phyloP scores from a whole-genome alignment of 2,329 filamentous ascomycete species.

The Calonectria pseudoturangicola region DNA sequence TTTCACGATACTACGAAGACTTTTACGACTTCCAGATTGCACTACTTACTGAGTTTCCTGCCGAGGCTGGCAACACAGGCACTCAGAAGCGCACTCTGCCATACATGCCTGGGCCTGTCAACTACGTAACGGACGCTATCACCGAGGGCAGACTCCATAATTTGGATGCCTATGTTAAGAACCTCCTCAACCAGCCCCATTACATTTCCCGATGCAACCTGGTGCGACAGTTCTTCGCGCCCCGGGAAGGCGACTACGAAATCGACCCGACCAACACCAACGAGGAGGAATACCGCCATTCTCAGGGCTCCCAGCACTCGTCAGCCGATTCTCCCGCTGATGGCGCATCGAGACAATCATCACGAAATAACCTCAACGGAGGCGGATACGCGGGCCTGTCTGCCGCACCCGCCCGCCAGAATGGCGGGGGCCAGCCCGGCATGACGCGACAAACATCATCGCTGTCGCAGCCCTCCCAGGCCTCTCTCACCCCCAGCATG shows the following conservation, averaged over 20 bases:
- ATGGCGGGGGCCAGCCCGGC: conserved; percentile 45
- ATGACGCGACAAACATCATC: conserved; percentile 53
- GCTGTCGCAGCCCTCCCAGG: conserved; percentile 66
- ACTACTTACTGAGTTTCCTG: conserved; percentile 91
- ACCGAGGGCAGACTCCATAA: conserved; percentile 95
- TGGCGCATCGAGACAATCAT: conserved; percentile 78
- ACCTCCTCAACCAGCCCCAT: conserved; percentile 85
- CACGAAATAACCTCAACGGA: conserved; percentile 77
- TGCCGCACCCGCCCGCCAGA: conserved; percentile 67
- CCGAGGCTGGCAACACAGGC: conserved; percentile 91
- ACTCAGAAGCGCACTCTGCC: conserved; percentile 88
- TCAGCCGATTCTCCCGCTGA: conserved; percentile 77
- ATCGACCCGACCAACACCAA: conserved; percentile 84
- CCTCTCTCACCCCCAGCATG: conserved; percentile 68
- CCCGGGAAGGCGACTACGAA: conserved; percentile 93
- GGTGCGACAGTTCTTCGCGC: conserved; percentile 93
- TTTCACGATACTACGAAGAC: conserved; percentile 97
- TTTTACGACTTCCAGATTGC: conserved; percentile 99
- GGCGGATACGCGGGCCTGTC: conserved; percentile 72
- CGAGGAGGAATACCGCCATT: conserved; percentile 86
- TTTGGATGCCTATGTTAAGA: conserved; percentile 96
- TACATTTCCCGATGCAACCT: conserved; percentile 91
- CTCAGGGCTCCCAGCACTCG: conserved; percentile 80
- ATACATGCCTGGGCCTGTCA: conserved; percentile 98
- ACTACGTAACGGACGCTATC: conserved; percentile 98